A percentile compares a stretch with the other conserved stretches of the same genome.
phyloP scores from a whole-genome alignment of 805 yeast genomes.

The Blastobotrys robertii region DNA sequence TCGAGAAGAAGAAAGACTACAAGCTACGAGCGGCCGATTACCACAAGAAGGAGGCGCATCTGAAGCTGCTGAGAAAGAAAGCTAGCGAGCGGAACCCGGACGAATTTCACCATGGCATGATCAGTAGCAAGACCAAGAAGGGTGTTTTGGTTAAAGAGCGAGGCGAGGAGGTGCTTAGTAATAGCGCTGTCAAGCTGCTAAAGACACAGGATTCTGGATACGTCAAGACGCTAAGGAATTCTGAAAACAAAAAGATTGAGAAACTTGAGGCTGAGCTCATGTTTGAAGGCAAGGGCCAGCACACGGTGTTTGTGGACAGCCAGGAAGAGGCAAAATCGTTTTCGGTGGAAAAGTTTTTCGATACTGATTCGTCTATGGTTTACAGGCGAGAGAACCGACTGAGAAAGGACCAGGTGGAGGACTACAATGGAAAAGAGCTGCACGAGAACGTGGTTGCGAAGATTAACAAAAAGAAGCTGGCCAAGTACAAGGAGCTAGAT shows the following conservation, averaged over 20 bases:
- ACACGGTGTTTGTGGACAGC: constrained; percentile 75
- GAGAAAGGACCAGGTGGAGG: constrained; percentile 44
- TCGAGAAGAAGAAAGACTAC: constrained; percentile 90
- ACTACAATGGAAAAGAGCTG: not conserved
- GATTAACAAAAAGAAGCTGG: constrained; percentile 29
- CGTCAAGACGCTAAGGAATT: constrained; percentile 62
- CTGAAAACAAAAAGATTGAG: constrained; percentile 56
- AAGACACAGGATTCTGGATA: constrained; percentile 90
- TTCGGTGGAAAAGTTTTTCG: constrained; percentile 54
- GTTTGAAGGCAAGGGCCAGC: constrained; percentile 50
- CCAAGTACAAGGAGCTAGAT: constrained; percentile 50
- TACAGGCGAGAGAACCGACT: constrained; percentile 63
- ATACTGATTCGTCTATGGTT: constrained; percentile 58
- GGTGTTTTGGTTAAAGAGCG: constrained; percentile 65
- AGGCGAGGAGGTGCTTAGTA: constrained; percentile 39
- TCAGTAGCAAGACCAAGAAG: constrained; percentile 52
- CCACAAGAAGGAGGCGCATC: constrained; percentile 46
- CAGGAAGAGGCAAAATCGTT: constrained; percentile 47
- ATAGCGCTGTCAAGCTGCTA: constrained; percentile 70
- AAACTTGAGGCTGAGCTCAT: constrained; percentile 35
- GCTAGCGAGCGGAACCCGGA: constrained; percentile 77
- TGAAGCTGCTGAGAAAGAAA: constrained; percentile 65
- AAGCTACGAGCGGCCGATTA: constrained; percentile 55
- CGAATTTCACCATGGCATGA: constrained; percentile 95
- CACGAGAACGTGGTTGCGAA: constrained; percentile 4